phyloP scores from a whole-genome alignment of 345 rosid genomes.

The Triadica sebifera region DNA sequence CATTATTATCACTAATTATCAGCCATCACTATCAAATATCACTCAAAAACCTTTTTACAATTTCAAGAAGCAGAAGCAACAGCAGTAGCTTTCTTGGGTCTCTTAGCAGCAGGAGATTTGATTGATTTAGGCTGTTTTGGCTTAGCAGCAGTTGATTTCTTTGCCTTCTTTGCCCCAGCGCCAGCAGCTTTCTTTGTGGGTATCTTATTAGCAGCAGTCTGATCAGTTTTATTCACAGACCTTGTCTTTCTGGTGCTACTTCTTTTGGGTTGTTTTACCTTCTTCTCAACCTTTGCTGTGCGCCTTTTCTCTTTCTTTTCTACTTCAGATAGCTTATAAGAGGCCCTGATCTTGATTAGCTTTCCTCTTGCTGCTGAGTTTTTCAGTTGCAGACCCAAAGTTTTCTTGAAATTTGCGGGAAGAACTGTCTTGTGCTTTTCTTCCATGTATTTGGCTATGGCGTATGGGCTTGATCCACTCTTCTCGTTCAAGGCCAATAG shows the following conservation, averaged over 20 bases:
- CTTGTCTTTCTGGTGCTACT: conserved; percentile 29
- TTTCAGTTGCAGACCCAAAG: conserved; percentile 58
- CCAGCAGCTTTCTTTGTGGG: conserved; percentile 23
- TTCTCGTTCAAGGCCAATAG: conserved; percentile 57
- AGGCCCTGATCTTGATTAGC: conserved; percentile 74
- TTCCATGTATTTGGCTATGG: conserved; percentile 76
- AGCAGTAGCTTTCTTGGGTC: conserved; percentile 47
- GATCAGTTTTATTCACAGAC: conserved; percentile 31
- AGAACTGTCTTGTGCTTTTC: conserved; percentile 67
- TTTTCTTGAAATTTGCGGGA: conserved; percentile 68
- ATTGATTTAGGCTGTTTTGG: conserved; percentile 46
- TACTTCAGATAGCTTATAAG: conserved; percentile 60
- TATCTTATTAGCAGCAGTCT: conserved; percentile 26
- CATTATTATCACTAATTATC: background rate
- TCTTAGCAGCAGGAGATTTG: conserved; percentile 42
- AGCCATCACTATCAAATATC: background rate
- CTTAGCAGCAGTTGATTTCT: conserved; percentile 37
- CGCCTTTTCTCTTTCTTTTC: background rate
- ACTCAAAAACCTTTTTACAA: background rate
- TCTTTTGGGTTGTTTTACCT: background rate
- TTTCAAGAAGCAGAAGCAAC: conserved; percentile 29
- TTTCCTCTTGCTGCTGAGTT: conserved; percentile 65
- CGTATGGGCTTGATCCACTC: conserved; percentile 81
- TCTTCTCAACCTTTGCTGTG: conserved; percentile 3
- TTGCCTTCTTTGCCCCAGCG: conserved; percentile 32